These are phyloP conservation scores for Corrigiola litoralis DNA, from an alignment of 179 eudicot genomes.

Conservation along the genomic window DNA sequence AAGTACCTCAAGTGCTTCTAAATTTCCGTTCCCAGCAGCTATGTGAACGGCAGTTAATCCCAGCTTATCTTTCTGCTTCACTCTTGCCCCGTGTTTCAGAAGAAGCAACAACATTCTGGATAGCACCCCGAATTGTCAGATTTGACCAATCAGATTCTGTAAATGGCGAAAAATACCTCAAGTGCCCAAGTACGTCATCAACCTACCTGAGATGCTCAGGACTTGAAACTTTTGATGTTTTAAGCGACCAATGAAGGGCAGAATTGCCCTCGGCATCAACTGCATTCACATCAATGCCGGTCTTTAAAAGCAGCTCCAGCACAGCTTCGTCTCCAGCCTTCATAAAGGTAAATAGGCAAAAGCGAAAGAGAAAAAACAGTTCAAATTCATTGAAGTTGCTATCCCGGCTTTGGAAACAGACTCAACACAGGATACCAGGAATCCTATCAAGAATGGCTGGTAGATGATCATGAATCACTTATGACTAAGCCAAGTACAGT, in stretches of 20 bases:
- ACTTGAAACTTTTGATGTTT: constrained; percentile 20
- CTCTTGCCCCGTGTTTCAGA: constrained; percentile 36
- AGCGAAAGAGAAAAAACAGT: background rate
- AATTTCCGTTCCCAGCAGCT: constrained; percentile 35
- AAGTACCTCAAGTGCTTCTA: constrained; percentile 32
- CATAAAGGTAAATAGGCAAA: background rate
- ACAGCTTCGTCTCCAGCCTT: constrained; percentile 39
- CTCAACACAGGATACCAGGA: background rate
- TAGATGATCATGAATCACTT: background rate
- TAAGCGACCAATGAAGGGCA: constrained; percentile 37
- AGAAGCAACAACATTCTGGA: constrained; percentile 30
- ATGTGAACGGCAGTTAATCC: constrained; percentile 38
- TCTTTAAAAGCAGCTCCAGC: constrained; percentile 28
- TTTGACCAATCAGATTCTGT: background rate
- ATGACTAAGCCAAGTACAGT: background rate
- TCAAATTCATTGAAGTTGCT: background rate
- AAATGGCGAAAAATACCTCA: background rate
- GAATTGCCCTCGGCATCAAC: constrained; percentile 37
- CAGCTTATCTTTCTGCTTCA: constrained; percentile 35
- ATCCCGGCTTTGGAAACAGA: background rate
- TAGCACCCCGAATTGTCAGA: background rate
- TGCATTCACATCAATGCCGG: constrained; percentile 30
- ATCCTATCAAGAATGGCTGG: background rate
- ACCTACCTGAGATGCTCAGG: constrained; percentile 30
- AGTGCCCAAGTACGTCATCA: background rate